These are phyloP conservation scores for Quercus tomentella DNA, from an alignment of 331 rosid genomes.

Conservation along the genomic window DNA sequence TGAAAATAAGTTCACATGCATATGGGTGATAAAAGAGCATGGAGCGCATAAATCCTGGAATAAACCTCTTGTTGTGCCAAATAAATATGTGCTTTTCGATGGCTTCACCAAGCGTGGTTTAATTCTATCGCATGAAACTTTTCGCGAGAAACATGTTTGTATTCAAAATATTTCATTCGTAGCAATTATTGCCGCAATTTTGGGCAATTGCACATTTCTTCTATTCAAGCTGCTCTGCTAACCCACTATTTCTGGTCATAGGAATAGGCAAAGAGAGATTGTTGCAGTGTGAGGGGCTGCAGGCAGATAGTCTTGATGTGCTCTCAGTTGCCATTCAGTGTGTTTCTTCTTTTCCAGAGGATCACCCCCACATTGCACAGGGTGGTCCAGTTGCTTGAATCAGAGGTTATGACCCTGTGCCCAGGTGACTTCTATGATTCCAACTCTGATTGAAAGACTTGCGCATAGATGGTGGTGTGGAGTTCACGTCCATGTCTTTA, in stretches of 20 bases:
- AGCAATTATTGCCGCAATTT: background rate
- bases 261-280: conserved; percentile 81
- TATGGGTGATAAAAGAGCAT: too few species aligned
- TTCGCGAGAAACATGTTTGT: too few species aligned
- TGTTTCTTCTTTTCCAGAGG: conserved; percentile 83
- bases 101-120: too few species aligned
- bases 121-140: too few species aligned
- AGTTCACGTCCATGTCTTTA: conserved; percentile 21
- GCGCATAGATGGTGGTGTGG: conserved; percentile 9
- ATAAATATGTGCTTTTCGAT: too few species aligned
- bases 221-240: conserved; percentile 17
- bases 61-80: too few species aligned
- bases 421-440: conserved; percentile 95
- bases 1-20: too few species aligned
- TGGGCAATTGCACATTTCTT: background rate
- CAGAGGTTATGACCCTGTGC: conserved; percentile 95
- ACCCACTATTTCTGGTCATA: conserved; percentile 52
- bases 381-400: conserved; percentile 87
- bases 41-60: too few species aligned
- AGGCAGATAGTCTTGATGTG: conserved; percentile 85
- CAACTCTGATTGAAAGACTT: conserved; percentile 59
- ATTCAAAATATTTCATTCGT: too few species aligned
- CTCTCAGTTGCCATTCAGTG: conserved; percentile 81
- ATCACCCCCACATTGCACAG: conserved; percentile 94
- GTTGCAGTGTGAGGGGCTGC: conserved; percentile 75